Conservation (phyloP, 148 eudicot genomes). For the Beta vulgaris region DNA sequence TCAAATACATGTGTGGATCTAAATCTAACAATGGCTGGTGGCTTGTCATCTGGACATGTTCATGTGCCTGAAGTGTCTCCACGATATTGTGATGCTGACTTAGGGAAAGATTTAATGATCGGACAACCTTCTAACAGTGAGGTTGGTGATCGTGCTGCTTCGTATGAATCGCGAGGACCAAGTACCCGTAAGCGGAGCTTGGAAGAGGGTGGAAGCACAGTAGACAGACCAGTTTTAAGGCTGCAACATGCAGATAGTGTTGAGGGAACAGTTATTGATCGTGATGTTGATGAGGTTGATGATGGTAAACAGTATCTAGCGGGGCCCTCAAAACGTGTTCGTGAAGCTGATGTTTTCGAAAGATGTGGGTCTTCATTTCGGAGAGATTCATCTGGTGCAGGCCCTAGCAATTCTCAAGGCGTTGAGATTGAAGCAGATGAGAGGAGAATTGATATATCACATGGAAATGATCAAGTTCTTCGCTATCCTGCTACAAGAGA, state of each 20-base stretch:
- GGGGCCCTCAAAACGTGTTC: slow-evolving; percentile 86
- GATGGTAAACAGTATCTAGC: slow-evolving; percentile 74
- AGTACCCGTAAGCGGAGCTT: slow-evolving; percentile 80
- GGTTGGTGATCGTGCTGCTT: slow-evolving; percentile 95
- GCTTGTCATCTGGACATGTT: slow-evolving; percentile 52
- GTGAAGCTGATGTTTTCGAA: slow-evolving; percentile 57
- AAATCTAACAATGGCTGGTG: slow-evolving; percentile 84
- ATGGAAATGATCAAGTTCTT: slow-evolving; percentile 44
- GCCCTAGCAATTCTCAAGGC: slow-evolving; percentile 81
- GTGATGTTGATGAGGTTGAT: slow-evolving; percentile 94
- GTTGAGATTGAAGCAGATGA: slow-evolving; percentile 58
- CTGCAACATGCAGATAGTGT: slow-evolving; percentile 85
- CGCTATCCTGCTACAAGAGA: slow-evolving; percentile 62
- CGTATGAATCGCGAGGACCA: slow-evolving; percentile 96
- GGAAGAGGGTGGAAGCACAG: slow-evolving; percentile 97
- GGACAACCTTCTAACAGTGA: slow-evolving; percentile 97
- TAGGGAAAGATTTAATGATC: slow-evolving; percentile 75
- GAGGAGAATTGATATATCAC: slow-evolving; percentile 47
- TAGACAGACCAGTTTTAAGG: slow-evolving; percentile 66
- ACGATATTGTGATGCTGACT: slow-evolving; percentile 49
- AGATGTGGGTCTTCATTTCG: slow-evolving; percentile 51
- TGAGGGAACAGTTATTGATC: slow-evolving; percentile 93
- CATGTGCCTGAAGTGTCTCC: slow-evolving; percentile 48
- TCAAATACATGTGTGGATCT: slow-evolving; percentile 68
- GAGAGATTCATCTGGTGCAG: slow-evolving; percentile 80